Base-by-base conservation (phyloP, 1,284 basidiomycete genomes). In the Trichosporon coremiiforme region DNA sequence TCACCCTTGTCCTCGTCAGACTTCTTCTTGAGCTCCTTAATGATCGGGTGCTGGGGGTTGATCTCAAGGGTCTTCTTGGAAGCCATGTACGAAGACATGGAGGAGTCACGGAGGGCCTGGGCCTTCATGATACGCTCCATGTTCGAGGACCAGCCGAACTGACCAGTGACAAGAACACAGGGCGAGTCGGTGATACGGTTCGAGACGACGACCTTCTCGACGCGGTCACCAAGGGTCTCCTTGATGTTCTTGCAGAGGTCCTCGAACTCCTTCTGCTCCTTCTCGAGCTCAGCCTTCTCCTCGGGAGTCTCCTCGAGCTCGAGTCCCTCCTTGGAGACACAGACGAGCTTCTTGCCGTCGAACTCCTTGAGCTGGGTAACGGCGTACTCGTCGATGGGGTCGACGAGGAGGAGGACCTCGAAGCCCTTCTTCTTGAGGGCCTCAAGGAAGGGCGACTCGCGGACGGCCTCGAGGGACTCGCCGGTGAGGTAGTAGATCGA, bases 41-140 rank as follows among this genome's bases (percentile, higher is more conserved):
- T 87, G 86, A 99, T 98, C 64, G 93, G 86, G 87, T 98, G 95
- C 77, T 85, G 85, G 20, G 95, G 92, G 90, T 99, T 98, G 78
- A 99, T 89, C 87, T 99, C 96, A 76, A 99, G 89, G 20, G 96
- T 98, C 92, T 98, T 98, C 90, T 98, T 98, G 75, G 91, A 93
- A 41, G 93, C 92, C 95, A 98, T 98, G 89, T 98, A 98, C 64
- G 94, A 95, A 36, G 95, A 98, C 96, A 99, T 98, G 73, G 93
- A 95, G 29, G 95, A 95, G 85, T 99, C 96, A 78, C 96, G 93
- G 71, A 98, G 91, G 64, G 96, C 96, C 86, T 99, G 97, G 17
- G 96, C 95, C 87, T 98, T 98, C 97, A 99, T 99, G 88, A 99
- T 98, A 84, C 96, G 92, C 86, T 98, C 94, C 95, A 98, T 98